phyloP scores from a whole-genome alignment of 2,329 filamentous ascomycete genomes.

The Trichoderma breve region DNA sequence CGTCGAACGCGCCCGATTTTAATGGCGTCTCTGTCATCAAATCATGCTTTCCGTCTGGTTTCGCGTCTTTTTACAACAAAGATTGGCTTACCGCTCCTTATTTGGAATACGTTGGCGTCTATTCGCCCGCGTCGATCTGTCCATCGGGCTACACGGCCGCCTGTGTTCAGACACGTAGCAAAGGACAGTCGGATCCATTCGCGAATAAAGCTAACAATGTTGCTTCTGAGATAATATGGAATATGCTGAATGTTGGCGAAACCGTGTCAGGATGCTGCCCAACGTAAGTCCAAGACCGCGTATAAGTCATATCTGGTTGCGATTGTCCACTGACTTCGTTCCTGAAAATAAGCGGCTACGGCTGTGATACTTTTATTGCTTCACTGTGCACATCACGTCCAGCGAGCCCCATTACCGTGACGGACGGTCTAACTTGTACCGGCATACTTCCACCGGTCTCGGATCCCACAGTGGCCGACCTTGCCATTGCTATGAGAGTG shows the following conservation, averaged over 20 bases:
- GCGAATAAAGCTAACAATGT: too few relatives aligned
- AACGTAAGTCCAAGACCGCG: not conserved
- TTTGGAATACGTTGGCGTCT: not conserved
- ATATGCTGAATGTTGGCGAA: not conserved
- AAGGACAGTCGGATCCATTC: not conserved
- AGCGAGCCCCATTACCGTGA: not conserved
- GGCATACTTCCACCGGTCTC: too few relatives aligned
- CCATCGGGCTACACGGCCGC: not conserved
- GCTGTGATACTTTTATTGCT: not conserved
- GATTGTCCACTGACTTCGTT: not conserved
- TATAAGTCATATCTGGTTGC: not conserved
- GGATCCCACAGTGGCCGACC: fast-evolving
- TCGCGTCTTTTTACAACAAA: not conserved
- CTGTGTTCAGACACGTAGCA: not conserved
- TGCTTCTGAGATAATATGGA: not conserved
- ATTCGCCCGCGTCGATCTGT: not conserved
- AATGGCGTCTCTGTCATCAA: not conserved
- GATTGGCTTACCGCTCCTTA: too few relatives aligned
- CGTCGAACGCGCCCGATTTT: too few relatives aligned
- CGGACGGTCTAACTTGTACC: not conserved
- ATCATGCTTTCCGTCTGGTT: not conserved
- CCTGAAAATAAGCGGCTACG: not conserved
- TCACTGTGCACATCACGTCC: not conserved
- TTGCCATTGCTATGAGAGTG: not conserved
- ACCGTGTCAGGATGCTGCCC: not conserved